Conservation (phyloP, 2,329 filamentous ascomycete genomes). For the Coniochaeta sp. region DNA sequence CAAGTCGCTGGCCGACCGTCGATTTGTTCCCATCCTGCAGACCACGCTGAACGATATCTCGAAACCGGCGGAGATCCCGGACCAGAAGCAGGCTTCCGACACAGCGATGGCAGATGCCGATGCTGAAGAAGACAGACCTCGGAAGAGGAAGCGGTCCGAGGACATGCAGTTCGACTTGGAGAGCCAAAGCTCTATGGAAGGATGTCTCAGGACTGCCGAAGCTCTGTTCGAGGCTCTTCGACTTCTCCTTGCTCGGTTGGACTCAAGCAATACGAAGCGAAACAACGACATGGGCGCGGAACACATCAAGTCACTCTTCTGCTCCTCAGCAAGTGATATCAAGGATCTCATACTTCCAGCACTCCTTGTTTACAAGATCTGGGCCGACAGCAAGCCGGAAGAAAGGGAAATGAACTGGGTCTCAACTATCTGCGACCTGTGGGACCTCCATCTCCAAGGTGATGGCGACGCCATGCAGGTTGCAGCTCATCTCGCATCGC, state of each 20-base stretch:
- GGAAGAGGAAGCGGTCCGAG: constrained; percentile 40
- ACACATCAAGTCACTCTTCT: constrained; percentile 52
- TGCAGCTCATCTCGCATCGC: constrained; percentile 36
- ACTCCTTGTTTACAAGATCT: constrained; percentile 36
- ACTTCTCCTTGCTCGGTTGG: constrained; percentile 38
- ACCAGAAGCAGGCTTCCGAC: constrained; percentile 9
- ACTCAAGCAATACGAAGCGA: constrained; percentile 18
- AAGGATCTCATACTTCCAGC: constrained; percentile 37
- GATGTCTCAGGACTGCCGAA: constrained; percentile 39
- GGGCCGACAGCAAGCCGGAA: constrained; percentile 25
- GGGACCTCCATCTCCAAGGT: constrained; percentile 48
- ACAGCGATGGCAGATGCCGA: constrained; percentile 20
- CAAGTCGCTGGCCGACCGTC: constrained; percentile 62
- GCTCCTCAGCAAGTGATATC: constrained; percentile 38
- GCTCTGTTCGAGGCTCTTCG: constrained; percentile 40
- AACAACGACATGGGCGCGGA: constrained; percentile 45
- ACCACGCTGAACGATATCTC: constrained; percentile 56
- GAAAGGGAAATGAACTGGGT: constrained; percentile 41
- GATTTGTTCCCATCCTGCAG: constrained; percentile 60
- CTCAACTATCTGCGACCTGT: constrained; percentile 35
- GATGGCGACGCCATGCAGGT: constrained; percentile 40
- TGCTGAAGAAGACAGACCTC: constrained; percentile 17
- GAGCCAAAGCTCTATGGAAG: constrained; percentile 28
- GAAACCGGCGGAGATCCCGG: constrained; percentile 13
- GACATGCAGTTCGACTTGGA: constrained; percentile 30